Evolutionary conservation across 2,329 filamentous ascomycete species (phyloP).

Genomic region (Leptographium radiaticola): DNA sequence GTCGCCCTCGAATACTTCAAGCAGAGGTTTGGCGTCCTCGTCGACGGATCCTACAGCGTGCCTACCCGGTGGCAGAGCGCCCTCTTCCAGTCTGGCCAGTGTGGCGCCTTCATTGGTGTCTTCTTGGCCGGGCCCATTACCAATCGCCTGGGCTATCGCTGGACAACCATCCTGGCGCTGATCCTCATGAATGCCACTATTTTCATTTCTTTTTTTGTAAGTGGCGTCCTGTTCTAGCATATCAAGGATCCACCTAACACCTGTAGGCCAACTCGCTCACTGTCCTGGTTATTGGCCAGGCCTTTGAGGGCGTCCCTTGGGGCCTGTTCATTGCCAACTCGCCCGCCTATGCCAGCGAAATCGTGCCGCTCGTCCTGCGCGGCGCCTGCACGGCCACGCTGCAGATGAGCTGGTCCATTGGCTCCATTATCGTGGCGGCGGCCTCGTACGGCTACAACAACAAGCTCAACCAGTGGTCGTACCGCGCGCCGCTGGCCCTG

Average conservation of each 20-base stretch:
- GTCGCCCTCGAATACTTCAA: constrained; percentile 37
- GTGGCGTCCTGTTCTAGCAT: constrained; percentile 12
- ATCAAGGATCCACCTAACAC: neutral
- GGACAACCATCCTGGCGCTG: constrained; percentile 38
- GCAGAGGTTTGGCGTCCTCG: constrained; percentile 29
- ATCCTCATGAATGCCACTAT: constrained; percentile 46
- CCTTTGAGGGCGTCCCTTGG: constrained; percentile 51
- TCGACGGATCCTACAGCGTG: constrained; percentile 21
- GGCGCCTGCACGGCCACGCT: constrained; percentile 47
- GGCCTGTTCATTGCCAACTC: constrained; percentile 54
- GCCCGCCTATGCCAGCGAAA: constrained; percentile 49
- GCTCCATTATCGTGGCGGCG: constrained; percentile 44
- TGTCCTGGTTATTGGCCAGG: constrained; percentile 37
- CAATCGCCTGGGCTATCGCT: constrained; percentile 44
- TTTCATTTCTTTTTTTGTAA: constrained; percentile 35
- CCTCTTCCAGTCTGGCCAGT: constrained; percentile 39
- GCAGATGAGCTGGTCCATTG: constrained; percentile 55
- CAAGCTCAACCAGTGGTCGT: constrained; percentile 19
- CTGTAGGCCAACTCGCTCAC: neutral
- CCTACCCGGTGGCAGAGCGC: constrained; percentile 43
- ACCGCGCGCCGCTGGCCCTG: constrained; percentile 38
- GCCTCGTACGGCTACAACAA: constrained; percentile 41
- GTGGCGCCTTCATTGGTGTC: constrained; percentile 47
- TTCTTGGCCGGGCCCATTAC: constrained; percentile 46
- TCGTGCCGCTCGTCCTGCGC: constrained; percentile 44